These are phyloP conservation scores for Plasmodium chabaudi DNA, from an alignment of 169 alveolate genomes.

Conservation along the genomic window DNA sequence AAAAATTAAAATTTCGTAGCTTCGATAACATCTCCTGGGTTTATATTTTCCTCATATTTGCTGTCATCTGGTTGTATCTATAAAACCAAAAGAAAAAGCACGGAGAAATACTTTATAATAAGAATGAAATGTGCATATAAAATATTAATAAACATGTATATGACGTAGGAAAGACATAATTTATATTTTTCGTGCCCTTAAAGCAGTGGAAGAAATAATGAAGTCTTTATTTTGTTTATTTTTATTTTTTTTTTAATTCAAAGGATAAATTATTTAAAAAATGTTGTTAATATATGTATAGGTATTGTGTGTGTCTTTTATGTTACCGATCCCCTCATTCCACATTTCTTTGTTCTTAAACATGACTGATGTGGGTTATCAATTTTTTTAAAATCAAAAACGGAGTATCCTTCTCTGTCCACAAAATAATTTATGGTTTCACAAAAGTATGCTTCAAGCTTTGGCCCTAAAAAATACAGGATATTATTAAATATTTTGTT, in stretches of 20 bases:
- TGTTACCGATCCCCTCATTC: constrained; percentile 68
- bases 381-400: constrained; percentile 52
- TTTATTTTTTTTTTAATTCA: no score
- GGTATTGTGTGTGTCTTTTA: neutral
- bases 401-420: constrained; percentile 50
- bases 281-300: neutral
- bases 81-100: neutral
- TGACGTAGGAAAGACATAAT: no score
- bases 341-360: constrained; percentile 43
- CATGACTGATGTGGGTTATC: constrained; percentile 56
- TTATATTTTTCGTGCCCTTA: no score
- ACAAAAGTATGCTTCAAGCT: constrained; percentile 61
- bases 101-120: neutral
- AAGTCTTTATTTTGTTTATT: no score
- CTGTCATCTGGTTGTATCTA: constrained; percentile 75
- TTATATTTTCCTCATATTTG: constrained; percentile 42
- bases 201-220: no score
- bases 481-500: no score
- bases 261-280: no score
- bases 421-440: constrained; percentile 59
- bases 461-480: constrained; percentile 6
- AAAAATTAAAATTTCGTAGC: constrained; percentile 53
- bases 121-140: neutral
- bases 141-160: neutral
- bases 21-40: constrained; percentile 69